Evolutionary conservation across 768 basidiomycete genomes (phyloP).

Genomic region (Fistulinella prunicolor): DNA sequence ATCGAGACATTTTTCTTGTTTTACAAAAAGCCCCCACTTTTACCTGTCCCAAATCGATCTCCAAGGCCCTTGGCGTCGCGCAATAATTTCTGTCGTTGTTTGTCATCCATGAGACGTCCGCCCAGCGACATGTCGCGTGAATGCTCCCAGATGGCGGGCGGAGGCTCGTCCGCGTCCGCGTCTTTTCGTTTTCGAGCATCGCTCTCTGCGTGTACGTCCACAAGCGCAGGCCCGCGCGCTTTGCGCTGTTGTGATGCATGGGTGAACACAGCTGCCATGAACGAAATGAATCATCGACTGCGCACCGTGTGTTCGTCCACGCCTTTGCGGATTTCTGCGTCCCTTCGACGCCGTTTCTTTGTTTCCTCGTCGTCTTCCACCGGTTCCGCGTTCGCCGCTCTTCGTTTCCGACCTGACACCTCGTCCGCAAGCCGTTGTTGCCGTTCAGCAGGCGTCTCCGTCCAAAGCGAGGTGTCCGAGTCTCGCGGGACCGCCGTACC

Average conservation of each 20-base stretch:
- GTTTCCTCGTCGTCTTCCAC: slow-evolving; percentile 38
- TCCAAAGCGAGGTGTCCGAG: slow-evolving; percentile 79
- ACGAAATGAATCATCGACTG: slow-evolving; percentile 8
- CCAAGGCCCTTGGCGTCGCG: slow-evolving; percentile 78
- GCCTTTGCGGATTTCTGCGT: slow-evolving; percentile 64
- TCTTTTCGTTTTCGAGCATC: slow-evolving; percentile 38
- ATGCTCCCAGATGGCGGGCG: slow-evolving; percentile 86
- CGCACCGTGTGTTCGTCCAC: slow-evolving; percentile 81
- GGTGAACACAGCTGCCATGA: not conserved
- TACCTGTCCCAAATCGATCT: slow-evolving; percentile 78
- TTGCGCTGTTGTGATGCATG: slow-evolving; percentile 34
- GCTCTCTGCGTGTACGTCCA: slow-evolving; percentile 48
- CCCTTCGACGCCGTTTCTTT: slow-evolving; percentile 56
- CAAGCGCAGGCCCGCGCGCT: slow-evolving; percentile 51
- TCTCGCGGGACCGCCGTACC: slow-evolving; percentile 40
- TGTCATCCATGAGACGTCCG: slow-evolving; percentile 88
- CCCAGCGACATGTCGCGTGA: slow-evolving; percentile 84
- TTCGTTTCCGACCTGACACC: slow-evolving; percentile 85
- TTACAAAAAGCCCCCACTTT: slow-evolving; percentile 61
- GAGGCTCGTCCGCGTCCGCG: slow-evolving; percentile 52
- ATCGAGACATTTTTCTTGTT: not conserved
- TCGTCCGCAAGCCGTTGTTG: slow-evolving; percentile 93
- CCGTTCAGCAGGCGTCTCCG: slow-evolving; percentile 92
- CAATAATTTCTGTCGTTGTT: slow-evolving; percentile 71
- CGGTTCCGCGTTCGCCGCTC: slow-evolving; percentile 52